Percentiles rank a stretch among this genome's conserved stretches.
Conservation (phyloP, 306 rosid species). For the Rosa chinensis region DNA sequence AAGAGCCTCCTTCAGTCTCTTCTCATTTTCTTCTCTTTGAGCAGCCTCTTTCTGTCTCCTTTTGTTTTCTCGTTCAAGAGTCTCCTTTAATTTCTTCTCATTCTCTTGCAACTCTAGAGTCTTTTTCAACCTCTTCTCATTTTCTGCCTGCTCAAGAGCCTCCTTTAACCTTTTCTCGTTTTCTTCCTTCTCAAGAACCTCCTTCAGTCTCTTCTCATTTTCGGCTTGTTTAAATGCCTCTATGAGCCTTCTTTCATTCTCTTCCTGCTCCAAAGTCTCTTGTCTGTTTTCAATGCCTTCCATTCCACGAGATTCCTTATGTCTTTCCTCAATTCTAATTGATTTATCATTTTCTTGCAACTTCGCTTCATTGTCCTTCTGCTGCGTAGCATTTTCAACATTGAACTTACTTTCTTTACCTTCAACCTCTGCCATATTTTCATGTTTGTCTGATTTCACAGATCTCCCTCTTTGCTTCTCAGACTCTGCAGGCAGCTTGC, state of each 20-base stretch:
- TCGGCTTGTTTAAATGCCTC: slow-evolving; percentile 42
- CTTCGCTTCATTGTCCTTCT: slow-evolving; percentile 33
- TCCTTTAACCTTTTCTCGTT: slow-evolving; percentile 31
- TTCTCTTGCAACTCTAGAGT: slow-evolving; percentile 29
- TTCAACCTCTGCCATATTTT: slow-evolving; percentile 32
- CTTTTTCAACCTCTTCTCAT: slow-evolving; percentile 33
- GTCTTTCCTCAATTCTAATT: slow-evolving; percentile 36
- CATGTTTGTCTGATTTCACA: slow-evolving; percentile 37
- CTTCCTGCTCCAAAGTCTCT: slow-evolving; percentile 36
- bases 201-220: slow-evolving; percentile 35
- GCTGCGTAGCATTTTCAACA: slow-evolving; percentile 40
- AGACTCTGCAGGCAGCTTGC: slow-evolving; percentile 32
- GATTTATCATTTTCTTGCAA: slow-evolving; percentile 19
- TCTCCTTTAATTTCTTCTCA: slow-evolving; percentile 24
- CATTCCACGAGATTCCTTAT: slow-evolving; percentile 28
- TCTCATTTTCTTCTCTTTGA: slow-evolving; percentile 29
- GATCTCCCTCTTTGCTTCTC: slow-evolving; percentile 29
- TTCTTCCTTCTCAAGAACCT: slow-evolving; percentile 32
- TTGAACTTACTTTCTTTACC: slow-evolving; percentile 34
- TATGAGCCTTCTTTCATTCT: slow-evolving; percentile 26
- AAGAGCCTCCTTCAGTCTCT: slow-evolving; percentile 27
- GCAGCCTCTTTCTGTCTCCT: background rate
- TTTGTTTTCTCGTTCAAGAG: slow-evolving; percentile 4
- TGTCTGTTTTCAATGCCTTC: slow-evolving; percentile 32
- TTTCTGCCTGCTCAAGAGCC: slow-evolving; percentile 41